Percentiles rank a stretch among this genome's conserved stretches.
Evolutionary conservation across 192 early-diverging fungal species (phyloP).

Genomic region (Fimicolochytrium jonesii): DNA sequence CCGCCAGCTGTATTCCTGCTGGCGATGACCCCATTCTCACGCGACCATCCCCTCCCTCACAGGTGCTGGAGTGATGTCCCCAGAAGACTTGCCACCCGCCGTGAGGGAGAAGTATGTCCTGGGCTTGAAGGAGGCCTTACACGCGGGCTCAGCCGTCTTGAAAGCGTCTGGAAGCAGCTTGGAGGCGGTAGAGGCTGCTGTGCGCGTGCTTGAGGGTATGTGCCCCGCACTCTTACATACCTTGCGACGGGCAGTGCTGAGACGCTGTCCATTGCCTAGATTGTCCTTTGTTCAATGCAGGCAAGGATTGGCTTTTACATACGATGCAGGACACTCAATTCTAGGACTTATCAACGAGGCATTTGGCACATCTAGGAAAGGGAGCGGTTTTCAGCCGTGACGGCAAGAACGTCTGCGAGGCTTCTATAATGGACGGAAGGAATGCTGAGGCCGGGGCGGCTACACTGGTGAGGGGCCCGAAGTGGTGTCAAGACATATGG

Average conservation of each 20-base stretch:
- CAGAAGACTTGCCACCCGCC: conserved; percentile 22
- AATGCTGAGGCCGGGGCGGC: conserved; percentile 32
- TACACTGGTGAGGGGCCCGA: conserved; percentile 28
- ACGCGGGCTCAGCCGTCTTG: conserved; percentile 29
- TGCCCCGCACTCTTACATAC: background rate
- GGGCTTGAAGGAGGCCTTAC: conserved; percentile 31
- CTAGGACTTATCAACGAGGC: no score
- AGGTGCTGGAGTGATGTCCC: conserved; percentile 33
- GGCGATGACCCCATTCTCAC: no score
- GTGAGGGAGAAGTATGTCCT: conserved; percentile 19
- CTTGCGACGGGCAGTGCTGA: background rate
- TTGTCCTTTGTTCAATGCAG: conserved; percentile 49
- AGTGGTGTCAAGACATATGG: no score
- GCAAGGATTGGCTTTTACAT: conserved; percentile 1
- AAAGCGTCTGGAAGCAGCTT: conserved; percentile 21
- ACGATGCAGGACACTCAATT: no score
- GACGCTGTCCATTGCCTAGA: conserved; percentile 25
- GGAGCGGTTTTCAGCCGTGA: conserved; percentile 38
- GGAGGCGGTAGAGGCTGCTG: conserved; percentile 35
- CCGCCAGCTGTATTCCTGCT: no score
- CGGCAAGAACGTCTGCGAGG: conserved; percentile 30
- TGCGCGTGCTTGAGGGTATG: conserved; percentile 32
- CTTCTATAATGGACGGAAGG: conserved; percentile 43
- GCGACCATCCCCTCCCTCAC: no score
- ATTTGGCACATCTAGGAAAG: conserved; percentile 7